phyloP scores from a whole-genome alignment of 73 alveolate species.

The Paramecium bursaria region DNA sequence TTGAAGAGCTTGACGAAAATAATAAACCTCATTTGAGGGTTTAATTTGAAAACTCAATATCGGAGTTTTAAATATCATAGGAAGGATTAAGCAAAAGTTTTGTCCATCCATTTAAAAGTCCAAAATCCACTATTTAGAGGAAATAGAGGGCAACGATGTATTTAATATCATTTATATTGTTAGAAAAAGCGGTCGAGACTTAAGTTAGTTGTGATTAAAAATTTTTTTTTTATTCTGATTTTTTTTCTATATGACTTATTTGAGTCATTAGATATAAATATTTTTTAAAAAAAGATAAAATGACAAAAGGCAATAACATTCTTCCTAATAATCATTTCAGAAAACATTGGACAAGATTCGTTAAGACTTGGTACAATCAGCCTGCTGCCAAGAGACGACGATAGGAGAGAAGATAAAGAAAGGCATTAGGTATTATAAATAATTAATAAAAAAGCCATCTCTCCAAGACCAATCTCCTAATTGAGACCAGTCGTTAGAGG shows the following conservation, averaged over 20 bases:
- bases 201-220: slow-evolving; percentile 30
- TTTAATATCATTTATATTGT: not conserved
- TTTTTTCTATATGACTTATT: slow-evolving; percentile 43
- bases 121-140: slow-evolving; percentile 1
- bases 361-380: slow-evolving; percentile 94
- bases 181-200: slow-evolving; percentile 9
- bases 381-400: slow-evolving; percentile 93
- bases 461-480: slow-evolving; percentile 85
- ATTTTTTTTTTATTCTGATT: slow-evolving; percentile 8
- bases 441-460: slow-evolving; percentile 69
- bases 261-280: slow-evolving; percentile 35
- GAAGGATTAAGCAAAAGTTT: not conserved
- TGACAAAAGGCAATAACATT: slow-evolving; percentile 80
- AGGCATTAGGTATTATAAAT: slow-evolving; percentile 71
- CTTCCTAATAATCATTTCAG: slow-evolving; percentile 93
- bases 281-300: slow-evolving; percentile 55
- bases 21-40: slow-evolving; percentile 2
- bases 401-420: slow-evolving; percentile 74
- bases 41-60: slow-evolving; percentile 28
- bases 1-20: slow-evolving; percentile 40
- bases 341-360: slow-evolving; percentile 92
- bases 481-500: slow-evolving; percentile 95
- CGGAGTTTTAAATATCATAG: slow-evolving; percentile 20
- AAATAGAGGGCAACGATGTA: slow-evolving; percentile 6
- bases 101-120: slow-evolving; percentile 17